A percentile compares a stretch with the other conserved stretches of the same genome.
Conservation (phyloP, 345 rosid genomes). For the Anastatica hierochuntica region DNA sequence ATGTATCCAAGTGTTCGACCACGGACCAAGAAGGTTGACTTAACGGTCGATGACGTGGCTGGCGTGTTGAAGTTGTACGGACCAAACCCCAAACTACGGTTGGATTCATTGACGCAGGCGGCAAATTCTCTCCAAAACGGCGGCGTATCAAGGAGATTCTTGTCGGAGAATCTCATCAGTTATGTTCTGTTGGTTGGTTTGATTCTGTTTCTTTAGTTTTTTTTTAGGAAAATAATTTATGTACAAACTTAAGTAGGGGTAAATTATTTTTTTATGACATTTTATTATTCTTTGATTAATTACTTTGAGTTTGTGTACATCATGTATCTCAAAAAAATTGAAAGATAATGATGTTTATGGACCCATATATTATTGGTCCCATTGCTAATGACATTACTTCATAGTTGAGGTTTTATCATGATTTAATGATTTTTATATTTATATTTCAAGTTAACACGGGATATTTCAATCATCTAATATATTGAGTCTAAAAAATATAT, state of each 20-base stretch:
- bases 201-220: constrained; percentile 12
- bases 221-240: background rate
- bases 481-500: no score
- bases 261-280: no score
- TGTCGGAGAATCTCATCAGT: constrained; percentile 22
- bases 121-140: constrained; percentile 44
- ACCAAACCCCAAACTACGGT: constrained; percentile 58
- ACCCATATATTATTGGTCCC: no score
- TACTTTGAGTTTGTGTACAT: constrained; percentile 3
- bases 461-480: no score
- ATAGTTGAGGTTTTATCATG: no score
- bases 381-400: no score
- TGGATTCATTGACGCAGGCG: constrained; percentile 45
- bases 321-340: background rate
- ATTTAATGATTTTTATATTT: no score
- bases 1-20: constrained; percentile 90
- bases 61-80: constrained; percentile 71
- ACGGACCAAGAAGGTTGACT: constrained; percentile 46
- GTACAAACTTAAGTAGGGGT: constrained; percentile 1
- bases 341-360: no score
- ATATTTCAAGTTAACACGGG: no score
- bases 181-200: constrained; percentile 28
- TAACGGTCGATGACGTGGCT: constrained; percentile 73
- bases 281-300: constrained; percentile 11
- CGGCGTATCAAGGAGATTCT: constrained; percentile 6